A percentile compares a stretch with the other conserved stretches of the same genome.
These are phyloP conservation scores for Botrytis paeoniae DNA, from an alignment of 2,329 filamentous ascomycete species.

Conservation along the genomic window DNA sequence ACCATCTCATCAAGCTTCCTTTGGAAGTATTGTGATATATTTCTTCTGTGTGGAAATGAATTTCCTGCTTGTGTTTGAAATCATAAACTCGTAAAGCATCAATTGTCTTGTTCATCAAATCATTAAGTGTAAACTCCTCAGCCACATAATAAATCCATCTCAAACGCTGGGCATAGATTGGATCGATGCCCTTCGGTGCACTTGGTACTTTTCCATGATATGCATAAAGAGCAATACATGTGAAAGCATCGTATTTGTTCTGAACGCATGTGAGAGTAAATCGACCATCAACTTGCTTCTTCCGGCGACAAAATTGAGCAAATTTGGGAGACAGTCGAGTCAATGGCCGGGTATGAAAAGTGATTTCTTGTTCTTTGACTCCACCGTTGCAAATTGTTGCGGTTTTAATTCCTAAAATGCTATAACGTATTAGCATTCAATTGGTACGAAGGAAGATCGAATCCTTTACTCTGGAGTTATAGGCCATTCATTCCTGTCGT, in stretches of 20 bases:
- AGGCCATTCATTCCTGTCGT: constrained; percentile 3
- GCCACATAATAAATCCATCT: constrained; percentile 9
- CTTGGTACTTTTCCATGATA: constrained; percentile 9
- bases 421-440: not conserved
- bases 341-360: constrained; percentile 10
- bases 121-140: constrained; percentile 7
- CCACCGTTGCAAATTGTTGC: not conserved
- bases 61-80: not conserved
- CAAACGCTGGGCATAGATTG: not conserved
- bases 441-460: not conserved
- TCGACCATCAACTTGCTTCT: constrained; percentile 2
- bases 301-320: not conserved
- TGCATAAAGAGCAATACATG: constrained; percentile 11
- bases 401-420: constrained; percentile 10
- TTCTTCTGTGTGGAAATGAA: not conserved
- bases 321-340: constrained; percentile 7
- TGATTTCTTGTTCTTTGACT: constrained; percentile 4
- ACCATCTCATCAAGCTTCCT: constrained; percentile 12
- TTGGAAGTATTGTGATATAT: constrained; percentile 11
- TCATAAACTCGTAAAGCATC: constrained; percentile 4
- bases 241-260: constrained; percentile 5
- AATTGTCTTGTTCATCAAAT: constrained; percentile 9
- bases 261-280: not conserved
- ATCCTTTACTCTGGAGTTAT: constrained; percentile 9
- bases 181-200: not conserved